Evolutionary conservation across 1,139 yeast species (phyloP), one percentile per base, ranked within the genome.

Genomic region (Scheffersomyces lignicola): DNA sequence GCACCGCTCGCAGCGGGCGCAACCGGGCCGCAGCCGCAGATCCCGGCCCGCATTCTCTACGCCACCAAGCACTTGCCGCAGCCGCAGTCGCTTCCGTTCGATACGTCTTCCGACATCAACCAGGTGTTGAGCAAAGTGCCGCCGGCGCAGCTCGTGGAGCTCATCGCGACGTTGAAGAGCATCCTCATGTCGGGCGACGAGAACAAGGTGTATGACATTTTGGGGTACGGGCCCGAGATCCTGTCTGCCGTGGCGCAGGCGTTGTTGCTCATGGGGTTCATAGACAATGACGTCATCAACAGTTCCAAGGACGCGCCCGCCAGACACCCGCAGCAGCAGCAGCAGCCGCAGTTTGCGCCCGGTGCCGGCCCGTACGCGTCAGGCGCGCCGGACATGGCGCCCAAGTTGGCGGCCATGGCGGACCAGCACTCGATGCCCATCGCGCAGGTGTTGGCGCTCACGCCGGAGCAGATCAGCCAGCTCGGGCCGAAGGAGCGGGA

Each of bases 171-270:
- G 41, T 58, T 84, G 43, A 83, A 83, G 54, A 69, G 67, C 28
- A 69, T 73, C 10, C 47, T 73, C 26, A 58, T 66, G 14, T 72
- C 80, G 20, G 76, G 80, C 12, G 71, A 73, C 29, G 66, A 76
- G 2, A 65, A 69, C 10, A 68, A 77, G 41, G 76, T 76, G 4
- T 57, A 59, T 10, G 80, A 77, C 29, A 67, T 78, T 29, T 66
- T 80, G 40, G 75, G 67, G 39, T 65, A 78, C 23, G 74, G 79
- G 27, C 80, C 83, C 3, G 71, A 77, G 33, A 61, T 83, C 31
- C 82, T 88, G 4, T 62, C 78, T 2, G 70, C 85, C 2, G 79
- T 85, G 1, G 78, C 89, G 0, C 92, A 84, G 53, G 85, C 88
- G 3, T 63, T 84, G 42, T 56, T 83, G n/a, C 65, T 82, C 32